Evolutionary conservation across 495 filamentous ascomycete genomes (phyloP), one percentile per base, ranked within the genome.

Genomic region (Neurospora tetraspora): DNA sequence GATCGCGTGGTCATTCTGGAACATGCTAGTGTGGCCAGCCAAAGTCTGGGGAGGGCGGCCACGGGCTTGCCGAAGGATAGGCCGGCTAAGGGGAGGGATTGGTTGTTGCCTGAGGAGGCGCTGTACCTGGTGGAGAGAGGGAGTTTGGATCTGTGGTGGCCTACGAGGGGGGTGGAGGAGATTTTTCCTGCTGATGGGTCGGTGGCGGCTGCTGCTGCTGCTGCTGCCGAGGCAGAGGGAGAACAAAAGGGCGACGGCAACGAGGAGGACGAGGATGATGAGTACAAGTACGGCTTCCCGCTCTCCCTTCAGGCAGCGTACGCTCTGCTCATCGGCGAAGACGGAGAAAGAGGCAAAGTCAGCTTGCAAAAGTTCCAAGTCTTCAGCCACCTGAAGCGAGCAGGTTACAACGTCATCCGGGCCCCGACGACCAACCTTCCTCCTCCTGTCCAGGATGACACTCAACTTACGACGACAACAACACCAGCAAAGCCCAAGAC

Each of bases 301-400:
- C 91, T 98, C 86, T 96, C 93, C 76, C 80, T 98, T 38, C 93
- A 98, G 80, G 94, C 91, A 6, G 94, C 92, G 1, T 99, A 98
- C 83, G 87, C 96, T 38, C 87, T 91, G 47, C 89, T 93, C 74
- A 86, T 93, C 75, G 92, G 91, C 16, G 80, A 83, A 20, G 89
- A 88, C 71, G 91, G 82, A 6, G 83, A 88, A 43, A 80, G 84
- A n/a, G 88, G 86, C 12, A 88, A 89, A 74, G 82, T 88, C 69
- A 85, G 81, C 70, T 70, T 97, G n/a, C 94, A 97, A 76, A 87
- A 93, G 74, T 98, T 92, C 77, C 89, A 90, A 34, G 96, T 99
- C 3, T 99, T 92, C 77, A 87, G 92, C 3, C 89, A 92, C 40
- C 83, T 99, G 74, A 95, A 90, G 79, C 85, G 96, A n/a, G 83